Evolutionary conservation across 2,329 filamentous ascomycete genomes (phyloP).

Genomic region (Laburnicola sp.): DNA sequence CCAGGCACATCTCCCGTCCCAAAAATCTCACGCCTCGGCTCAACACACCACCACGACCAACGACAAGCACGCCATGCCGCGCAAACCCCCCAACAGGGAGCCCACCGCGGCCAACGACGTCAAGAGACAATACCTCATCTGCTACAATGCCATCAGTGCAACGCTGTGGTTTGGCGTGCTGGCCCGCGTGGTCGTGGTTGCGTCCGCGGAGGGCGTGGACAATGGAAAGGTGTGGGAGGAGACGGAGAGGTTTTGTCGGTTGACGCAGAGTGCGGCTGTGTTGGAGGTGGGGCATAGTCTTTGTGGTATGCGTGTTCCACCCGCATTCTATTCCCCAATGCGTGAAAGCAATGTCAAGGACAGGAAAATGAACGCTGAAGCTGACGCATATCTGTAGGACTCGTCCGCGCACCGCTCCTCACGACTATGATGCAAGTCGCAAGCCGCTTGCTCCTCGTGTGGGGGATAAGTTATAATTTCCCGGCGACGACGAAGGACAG

Average conservation of each 20-base stretch:
- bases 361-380: no score
- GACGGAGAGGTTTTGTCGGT: slow-evolving; percentile 69
- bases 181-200: slow-evolving; percentile 64
- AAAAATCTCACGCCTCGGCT: slow-evolving; percentile 4
- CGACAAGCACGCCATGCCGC: slow-evolving; percentile 18
- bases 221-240: slow-evolving; percentile 60
- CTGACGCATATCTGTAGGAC: slow-evolving; percentile 53
- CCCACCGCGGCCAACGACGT: slow-evolving; percentile 14
- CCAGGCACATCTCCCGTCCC: background rate
- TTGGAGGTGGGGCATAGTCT: slow-evolving; percentile 84
- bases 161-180: slow-evolving; percentile 79
- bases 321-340: background rate
- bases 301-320: slow-evolving; percentile 59
- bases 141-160: slow-evolving; percentile 82
- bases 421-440: slow-evolving; percentile 92
- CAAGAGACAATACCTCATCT: slow-evolving; percentile 66
- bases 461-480: slow-evolving; percentile 78
- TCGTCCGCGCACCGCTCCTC: slow-evolving; percentile 81
- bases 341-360: no score
- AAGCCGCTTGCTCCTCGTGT: slow-evolving; percentile 84
- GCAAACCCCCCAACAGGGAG: slow-evolving; percentile 16
- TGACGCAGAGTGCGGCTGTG: slow-evolving; percentile 80
- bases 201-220: slow-evolving; percentile 29
- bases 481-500: slow-evolving; percentile 62
- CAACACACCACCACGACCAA: background rate